Percentiles rank a stretch among this genome's conserved stretches.
Evolutionary conservation across 2,329 filamentous ascomycete species (phyloP).

Genomic region (Colletotrichum sp.): DNA sequence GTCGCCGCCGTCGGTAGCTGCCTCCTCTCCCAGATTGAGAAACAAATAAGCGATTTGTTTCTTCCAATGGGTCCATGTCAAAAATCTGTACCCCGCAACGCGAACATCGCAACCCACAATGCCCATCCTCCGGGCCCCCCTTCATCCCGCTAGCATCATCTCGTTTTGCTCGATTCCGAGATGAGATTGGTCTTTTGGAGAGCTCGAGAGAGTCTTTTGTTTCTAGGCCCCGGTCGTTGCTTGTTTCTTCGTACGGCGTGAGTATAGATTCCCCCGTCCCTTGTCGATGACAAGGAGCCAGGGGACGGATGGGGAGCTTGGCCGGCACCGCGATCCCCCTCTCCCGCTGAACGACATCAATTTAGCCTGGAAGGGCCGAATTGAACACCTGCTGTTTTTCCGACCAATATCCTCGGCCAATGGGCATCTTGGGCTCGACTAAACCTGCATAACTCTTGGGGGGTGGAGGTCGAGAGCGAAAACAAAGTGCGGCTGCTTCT

Average conservation of each 20-base stretch:
- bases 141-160: background rate
- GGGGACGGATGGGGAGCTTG: slow-evolving; percentile 1
- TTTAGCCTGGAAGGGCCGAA: slow-evolving; percentile 51
- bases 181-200: slow-evolving; percentile 1
- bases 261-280: background rate
- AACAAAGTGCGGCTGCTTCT: slow-evolving; percentile 35
- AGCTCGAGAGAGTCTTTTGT: background rate
- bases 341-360: slow-evolving; percentile 30
- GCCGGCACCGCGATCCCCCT: slow-evolving; percentile 11
- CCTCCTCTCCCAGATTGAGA: background rate
- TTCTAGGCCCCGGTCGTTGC: background rate
- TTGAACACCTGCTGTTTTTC: slow-evolving; percentile 38
- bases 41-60: background rate
- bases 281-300: background rate
- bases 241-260: background rate
- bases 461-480: slow-evolving; percentile 22
- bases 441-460: background rate
- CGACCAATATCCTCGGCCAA: slow-evolving; percentile 36
- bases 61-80: background rate
- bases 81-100: slow-evolving; percentile 11
- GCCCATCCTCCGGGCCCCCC: background rate
- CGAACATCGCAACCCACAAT: background rate
- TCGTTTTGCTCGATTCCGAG: slow-evolving; percentile 3
- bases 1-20: background rate
- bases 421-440: slow-evolving; percentile 9